A percentile compares a stretch with the other conserved stretches of the same genome.
These are phyloP conservation scores for Nannochloropsis gaditana DNA, from an alignment of 108 stramenopile species.

Conservation along the genomic window DNA sequence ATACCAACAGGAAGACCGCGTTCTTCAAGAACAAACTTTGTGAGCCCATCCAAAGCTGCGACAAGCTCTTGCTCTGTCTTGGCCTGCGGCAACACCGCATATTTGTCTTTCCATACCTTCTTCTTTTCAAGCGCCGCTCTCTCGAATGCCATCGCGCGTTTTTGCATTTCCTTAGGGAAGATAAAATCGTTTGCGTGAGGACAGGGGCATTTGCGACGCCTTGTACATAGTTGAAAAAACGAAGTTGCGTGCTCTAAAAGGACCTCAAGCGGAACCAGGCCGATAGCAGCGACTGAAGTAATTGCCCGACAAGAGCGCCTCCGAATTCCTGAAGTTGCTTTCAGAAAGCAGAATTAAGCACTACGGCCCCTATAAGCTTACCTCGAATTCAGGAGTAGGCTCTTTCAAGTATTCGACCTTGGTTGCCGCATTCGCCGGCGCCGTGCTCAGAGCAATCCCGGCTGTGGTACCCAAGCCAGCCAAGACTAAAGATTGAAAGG, in stretches of 20 bases:
- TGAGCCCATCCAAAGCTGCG: not conserved
- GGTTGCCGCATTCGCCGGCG: not conserved
- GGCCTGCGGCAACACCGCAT: not conserved
- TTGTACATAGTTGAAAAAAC: no score
- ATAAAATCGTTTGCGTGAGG: no score
- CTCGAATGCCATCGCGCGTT: not conserved
- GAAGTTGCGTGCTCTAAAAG: no score
- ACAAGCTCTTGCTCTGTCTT: conserved; percentile 6
- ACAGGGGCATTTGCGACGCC: no score
- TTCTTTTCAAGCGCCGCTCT: not conserved
- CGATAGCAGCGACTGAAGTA: no score
- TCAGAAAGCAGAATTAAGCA: no score
- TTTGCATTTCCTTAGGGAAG: not conserved
- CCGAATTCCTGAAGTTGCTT: no score
- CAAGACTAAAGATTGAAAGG: not conserved
- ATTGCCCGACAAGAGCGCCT: no score
- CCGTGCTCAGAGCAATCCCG: not conserved
- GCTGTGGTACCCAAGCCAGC: not conserved
- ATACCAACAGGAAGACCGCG: not conserved
- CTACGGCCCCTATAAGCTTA: not conserved
- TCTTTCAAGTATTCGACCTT: not conserved
- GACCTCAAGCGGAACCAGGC: no score
- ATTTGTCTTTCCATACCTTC: conserved; percentile 9
- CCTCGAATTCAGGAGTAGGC: conserved; percentile 16
- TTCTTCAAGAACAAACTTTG: not conserved